Evolutionary conservation across 2,329 filamentous ascomycete genomes (phyloP).

Genomic region (Ceratocystis smalleyi): DNA sequence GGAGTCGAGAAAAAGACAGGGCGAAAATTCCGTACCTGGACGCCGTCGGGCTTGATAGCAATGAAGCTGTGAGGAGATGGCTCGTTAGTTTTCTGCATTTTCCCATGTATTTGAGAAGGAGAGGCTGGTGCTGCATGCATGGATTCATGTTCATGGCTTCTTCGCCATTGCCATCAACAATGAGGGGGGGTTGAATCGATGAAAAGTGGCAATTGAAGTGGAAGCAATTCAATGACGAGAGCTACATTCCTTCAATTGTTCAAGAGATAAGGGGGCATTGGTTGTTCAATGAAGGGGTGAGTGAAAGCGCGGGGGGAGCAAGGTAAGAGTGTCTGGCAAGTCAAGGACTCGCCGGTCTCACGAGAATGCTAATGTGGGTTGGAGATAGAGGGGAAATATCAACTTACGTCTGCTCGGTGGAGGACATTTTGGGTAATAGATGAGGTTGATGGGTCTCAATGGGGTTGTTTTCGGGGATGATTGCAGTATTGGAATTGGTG

Average conservation of each 20-base stretch:
- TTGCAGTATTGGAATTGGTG: constrained; percentile 8
- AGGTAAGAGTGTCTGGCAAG: background rate
- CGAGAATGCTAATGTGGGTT: constrained; percentile 9
- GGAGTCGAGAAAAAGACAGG: background rate
- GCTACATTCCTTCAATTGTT: no score
- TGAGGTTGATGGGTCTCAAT: constrained; percentile 10
- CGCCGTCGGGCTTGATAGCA: constrained; percentile 99
- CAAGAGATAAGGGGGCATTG: background rate
- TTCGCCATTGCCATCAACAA: background rate
- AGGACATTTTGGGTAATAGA: constrained; percentile 23
- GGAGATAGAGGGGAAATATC: background rate
- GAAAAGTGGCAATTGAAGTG: background rate
- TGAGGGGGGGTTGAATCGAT: background rate
- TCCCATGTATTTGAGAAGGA: constrained; percentile 16
- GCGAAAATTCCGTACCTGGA: constrained; percentile 58
- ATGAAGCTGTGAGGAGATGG: constrained; percentile 59
- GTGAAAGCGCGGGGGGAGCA: background rate
- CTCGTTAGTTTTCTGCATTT: constrained; percentile 1
- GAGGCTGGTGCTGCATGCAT: constrained; percentile 21
- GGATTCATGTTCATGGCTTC: background rate
- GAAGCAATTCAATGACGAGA: no score
- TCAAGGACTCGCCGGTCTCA: constrained; percentile 11
- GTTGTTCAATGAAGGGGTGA: background rate
- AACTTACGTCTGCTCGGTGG: constrained; percentile 55
- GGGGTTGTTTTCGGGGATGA: constrained; percentile 9